Percentiles rank a stretch among this genome's conserved stretches.
These are phyloP conservation scores for Tetrahymena thermophila DNA, from an alignment of 73 alveolate genomes.

Conservation along the genomic window DNA sequence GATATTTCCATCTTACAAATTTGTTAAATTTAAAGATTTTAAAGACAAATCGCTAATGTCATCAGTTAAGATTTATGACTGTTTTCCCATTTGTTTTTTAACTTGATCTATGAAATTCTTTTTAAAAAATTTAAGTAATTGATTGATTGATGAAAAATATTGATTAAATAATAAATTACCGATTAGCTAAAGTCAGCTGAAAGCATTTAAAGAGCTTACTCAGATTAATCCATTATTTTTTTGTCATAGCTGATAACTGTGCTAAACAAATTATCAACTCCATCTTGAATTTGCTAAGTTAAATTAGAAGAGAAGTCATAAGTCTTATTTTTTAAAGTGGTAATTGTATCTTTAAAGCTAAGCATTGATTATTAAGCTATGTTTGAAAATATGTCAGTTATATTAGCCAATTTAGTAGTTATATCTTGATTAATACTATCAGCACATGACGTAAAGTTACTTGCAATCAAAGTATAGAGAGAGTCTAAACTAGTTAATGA, in stretches of 20 bases:
- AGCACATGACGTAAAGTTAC: too few relatives aligned
- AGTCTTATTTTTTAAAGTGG: not conserved
- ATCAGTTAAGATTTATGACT: not conserved
- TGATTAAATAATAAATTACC: not conserved
- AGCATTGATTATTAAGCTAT: not conserved
- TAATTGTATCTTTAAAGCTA: not conserved
- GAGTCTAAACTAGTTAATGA: not conserved
- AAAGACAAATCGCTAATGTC: not conserved
- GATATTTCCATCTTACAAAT: not conserved
- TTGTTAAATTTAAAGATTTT: too few relatives aligned
- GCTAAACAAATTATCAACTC: not conserved
- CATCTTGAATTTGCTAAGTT: not conserved
- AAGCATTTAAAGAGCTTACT: not conserved
- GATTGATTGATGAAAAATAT: not conserved
- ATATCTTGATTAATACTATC: too few relatives aligned
- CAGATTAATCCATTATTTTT: not conserved
- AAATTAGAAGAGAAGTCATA: not conserved
- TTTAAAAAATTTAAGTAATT: not conserved
- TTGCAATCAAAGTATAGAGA: too few relatives aligned
- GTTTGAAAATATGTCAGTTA: not conserved
- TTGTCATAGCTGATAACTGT: not conserved
- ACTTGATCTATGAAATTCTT: not conserved
- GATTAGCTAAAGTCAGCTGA: not conserved
- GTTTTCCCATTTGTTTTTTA: not conserved
- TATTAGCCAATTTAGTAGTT: not conserved